Base-by-base conservation (phyloP, 1,284 basidiomycete genomes). In the Moniliella sp. region DNA sequence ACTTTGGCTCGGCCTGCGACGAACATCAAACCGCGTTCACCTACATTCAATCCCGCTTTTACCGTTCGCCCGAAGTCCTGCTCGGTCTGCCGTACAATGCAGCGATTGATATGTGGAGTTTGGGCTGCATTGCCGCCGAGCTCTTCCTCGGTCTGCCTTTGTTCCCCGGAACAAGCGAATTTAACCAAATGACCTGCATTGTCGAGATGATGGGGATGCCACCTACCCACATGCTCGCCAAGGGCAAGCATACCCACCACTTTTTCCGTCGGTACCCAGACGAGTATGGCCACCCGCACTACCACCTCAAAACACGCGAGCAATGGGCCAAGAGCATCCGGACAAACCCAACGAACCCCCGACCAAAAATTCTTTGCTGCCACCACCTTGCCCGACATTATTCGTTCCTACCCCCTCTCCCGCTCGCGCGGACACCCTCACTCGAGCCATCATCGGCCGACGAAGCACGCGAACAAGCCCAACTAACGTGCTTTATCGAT, bases 11-110 rank as follows among this genome's bases (percentile, higher is more conserved):
- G 12, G 84, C 88, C 12, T 97, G 91, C 60, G 84, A 94, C 61
- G 91, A 94, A 63, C 76, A 82, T 50, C 84, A 94, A 64, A 99
- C 88, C 4, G 86, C 94, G 28, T 97, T 94, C 62, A 99, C 91
- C 2, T 99, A 99, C 64, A 97, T 99, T 59, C 88, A 97, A 61
- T 93, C 86, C 5, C 73, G 88, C 30, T 97, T 97, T 66, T 97
- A 97, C 61, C 79, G 91, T 26, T 91, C 82, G 3, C 91, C 88
- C 3, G 91, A 97, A 65, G 91, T 99, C 15, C 68, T 99, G 10
- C 69, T 99, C 14, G 86, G 86, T 13, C 72, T 94, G 56, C 76
- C 86, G 3, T 97, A 99, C 62, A 86, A 77, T 18, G 75, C 83
- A 10, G 70, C 82, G 13, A 88, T 88, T 61, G 83, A 88, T 61